Percentiles rank a stretch among this genome's conserved stretches.
Conservation (phyloP, 495 filamentous ascomycete genomes). For the Penicillium diatomitis region DNA sequence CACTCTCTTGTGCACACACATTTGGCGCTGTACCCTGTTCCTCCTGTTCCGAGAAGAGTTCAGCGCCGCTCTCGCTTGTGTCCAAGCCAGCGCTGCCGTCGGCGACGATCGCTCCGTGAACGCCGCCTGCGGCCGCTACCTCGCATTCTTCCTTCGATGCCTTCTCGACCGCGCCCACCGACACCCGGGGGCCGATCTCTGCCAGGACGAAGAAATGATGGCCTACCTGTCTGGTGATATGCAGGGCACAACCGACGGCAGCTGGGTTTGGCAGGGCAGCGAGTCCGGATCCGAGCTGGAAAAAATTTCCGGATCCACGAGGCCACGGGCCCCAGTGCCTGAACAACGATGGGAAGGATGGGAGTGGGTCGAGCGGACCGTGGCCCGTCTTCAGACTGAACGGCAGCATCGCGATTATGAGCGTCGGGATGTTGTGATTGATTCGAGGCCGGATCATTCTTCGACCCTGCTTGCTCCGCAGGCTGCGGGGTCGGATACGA, state of each 20-base stretch:
- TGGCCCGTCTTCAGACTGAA: conserved; percentile 37
- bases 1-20: conserved; percentile 68
- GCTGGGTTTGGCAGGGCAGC: conserved; percentile 79
- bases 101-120: conserved; percentile 62
- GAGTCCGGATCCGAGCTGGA: conserved; percentile 40
- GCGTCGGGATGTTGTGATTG: conserved; percentile 1
- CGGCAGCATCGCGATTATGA: conserved; percentile 22
- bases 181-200: conserved; percentile 40
- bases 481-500: conserved; percentile 28
- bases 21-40: conserved; percentile 84
- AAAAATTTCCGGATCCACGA: conserved; percentile 10
- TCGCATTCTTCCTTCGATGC: conserved; percentile 70
- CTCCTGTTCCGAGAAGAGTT: conserved; percentile 66
- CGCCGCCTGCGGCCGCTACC: conserved; percentile 68
- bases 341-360: conserved; percentile 42
- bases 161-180: conserved; percentile 50
- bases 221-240: conserved; percentile 84
- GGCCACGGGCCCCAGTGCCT: conserved; percentile 3
- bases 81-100: conserved; percentile 60
- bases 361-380: conserved; percentile 42
- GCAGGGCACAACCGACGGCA: conserved; percentile 68
- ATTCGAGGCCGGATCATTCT: conserved; percentile 11
- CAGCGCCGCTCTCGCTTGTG: conserved; percentile 59
- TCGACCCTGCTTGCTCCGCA: conserved; percentile 25
- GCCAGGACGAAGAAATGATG: conserved; percentile 85